Conservation (phyloP, 352 stramenopile species). For the Pythium diclinum region DNA sequence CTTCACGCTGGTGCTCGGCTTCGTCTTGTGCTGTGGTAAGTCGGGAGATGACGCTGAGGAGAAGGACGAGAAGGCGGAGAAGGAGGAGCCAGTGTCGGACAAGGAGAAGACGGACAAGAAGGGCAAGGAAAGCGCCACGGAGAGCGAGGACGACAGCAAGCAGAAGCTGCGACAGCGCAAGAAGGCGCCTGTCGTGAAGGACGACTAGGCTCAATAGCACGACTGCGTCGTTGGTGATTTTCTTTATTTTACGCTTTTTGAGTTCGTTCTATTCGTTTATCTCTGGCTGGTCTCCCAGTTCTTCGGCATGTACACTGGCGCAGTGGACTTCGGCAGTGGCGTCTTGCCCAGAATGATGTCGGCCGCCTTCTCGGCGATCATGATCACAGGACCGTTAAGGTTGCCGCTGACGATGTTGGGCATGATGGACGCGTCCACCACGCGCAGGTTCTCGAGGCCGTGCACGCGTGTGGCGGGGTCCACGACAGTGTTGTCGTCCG, state of each 20-base stretch:
- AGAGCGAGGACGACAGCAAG: slow-evolving; percentile 29
- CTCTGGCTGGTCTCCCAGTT: slow-evolving; percentile 76
- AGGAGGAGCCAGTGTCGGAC: slow-evolving; percentile 24
- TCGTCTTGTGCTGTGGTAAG: slow-evolving; percentile 63
- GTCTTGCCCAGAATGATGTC: slow-evolving; percentile 87
- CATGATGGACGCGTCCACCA: slow-evolving; percentile 94
- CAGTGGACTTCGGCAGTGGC: slow-evolving; percentile 66
- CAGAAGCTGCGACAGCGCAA: slow-evolving; percentile 74
- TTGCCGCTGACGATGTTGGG: slow-evolving; percentile 94
- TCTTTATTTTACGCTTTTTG: slow-evolving; percentile 6
- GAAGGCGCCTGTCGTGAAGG: slow-evolving; percentile 71
- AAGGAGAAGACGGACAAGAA: slow-evolving; percentile 12
- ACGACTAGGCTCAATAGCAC: slow-evolving; percentile 29
- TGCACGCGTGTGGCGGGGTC: slow-evolving; percentile 85
- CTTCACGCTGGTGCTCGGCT: slow-evolving; percentile 41
- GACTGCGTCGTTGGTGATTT: not conserved
- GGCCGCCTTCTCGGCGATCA: slow-evolving; percentile 92
- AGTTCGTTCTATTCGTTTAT: slow-evolving; percentile 30
- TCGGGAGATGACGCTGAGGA: slow-evolving; percentile 26
- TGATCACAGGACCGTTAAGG: slow-evolving; percentile 92
- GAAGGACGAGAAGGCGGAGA: slow-evolving; percentile 37
- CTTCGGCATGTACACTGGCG: slow-evolving; percentile 64
- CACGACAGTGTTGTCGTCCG: slow-evolving; percentile 83
- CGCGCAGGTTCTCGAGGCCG: slow-evolving; percentile 81
- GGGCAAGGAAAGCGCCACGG: slow-evolving; percentile 27